Evolutionary conservation across 176 grass and related monocot species (phyloP).

Genomic region (Raddia guianensis): DNA sequence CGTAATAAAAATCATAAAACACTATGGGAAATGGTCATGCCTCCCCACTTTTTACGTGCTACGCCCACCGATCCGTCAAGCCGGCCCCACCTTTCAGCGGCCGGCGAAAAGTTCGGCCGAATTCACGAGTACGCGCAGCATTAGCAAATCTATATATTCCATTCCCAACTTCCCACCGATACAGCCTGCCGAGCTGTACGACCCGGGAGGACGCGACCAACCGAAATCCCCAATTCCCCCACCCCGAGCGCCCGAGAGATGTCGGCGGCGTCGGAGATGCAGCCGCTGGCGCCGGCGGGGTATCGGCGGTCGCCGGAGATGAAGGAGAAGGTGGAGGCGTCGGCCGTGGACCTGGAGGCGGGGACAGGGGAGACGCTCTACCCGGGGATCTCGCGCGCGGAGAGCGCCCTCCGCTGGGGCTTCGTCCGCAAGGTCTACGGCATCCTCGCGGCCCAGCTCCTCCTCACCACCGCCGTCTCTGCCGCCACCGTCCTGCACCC

Average conservation of each 20-base stretch:
- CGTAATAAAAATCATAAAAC: no score
- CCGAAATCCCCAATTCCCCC: slow-evolving; percentile 40
- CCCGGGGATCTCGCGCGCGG: slow-evolving; percentile 87
- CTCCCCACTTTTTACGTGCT: background rate
- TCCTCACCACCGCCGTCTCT: slow-evolving; percentile 87
- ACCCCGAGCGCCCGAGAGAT: slow-evolving; percentile 11
- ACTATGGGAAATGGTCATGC: no score
- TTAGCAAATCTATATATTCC: background rate
- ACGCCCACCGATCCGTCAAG: background rate
- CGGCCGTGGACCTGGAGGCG: slow-evolving; percentile 73
- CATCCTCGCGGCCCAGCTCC: slow-evolving; percentile 92
- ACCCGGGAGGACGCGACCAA: background rate
- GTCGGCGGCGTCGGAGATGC: slow-evolving; percentile 60
- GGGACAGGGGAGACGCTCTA: slow-evolving; percentile 70
- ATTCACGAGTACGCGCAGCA: slow-evolving; percentile 28
- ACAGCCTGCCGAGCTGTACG: background rate
- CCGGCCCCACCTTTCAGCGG: slow-evolving; percentile 10
- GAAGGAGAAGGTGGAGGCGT: slow-evolving; percentile 68
- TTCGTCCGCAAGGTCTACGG: slow-evolving; percentile 99
- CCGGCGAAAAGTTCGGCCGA: background rate
- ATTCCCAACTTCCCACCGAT: background rate
- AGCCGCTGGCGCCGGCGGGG: slow-evolving; percentile 63
- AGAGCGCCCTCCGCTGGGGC: slow-evolving; percentile 92
- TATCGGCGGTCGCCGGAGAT: slow-evolving; percentile 60
- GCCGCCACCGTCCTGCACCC: slow-evolving; percentile 78